Evolutionary conservation across 495 filamentous ascomycete species (phyloP), one percentile per base, ranked within the genome.

Genomic region (Parmelia sp.): DNA sequence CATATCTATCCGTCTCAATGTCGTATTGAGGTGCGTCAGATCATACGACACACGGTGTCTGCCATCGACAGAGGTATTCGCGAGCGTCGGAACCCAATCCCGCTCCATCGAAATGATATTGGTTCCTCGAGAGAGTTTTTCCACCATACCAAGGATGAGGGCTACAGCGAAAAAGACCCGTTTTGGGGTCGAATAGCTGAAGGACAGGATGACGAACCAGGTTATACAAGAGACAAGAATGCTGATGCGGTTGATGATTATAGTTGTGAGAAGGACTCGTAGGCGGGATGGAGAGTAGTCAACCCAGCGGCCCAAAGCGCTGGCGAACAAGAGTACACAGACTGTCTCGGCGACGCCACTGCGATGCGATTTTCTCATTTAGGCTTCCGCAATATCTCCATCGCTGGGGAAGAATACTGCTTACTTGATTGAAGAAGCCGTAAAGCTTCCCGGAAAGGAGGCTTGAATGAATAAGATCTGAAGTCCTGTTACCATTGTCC

Each of bases 1-100:
- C 23, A 90, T 75, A 68, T 90, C 87, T 58, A 90, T 88, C 3
- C 86, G 79, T 42, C 87, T 77, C 83, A 89, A 88, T 1, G 76
- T 77, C 1, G 86, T 78, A 69, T 88, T 89, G 10, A 88, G 61
- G 17, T 76, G 71, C 75, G 66, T 27, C 44, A 80, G 62, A 39
- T 77, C 73, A 53, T 78, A 76, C 12, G 68, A 65, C 49, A 4
- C 71, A 73, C 42, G n/a, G 15, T 14, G 62, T 62, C 27, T 19
- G 14, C 23, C 36, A 59, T 59, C 37, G 23, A 59, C 23, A 29
- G 36, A 42, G 29, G 37, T 27, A 31, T 59, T 59, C 2, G 76
- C 74, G 23, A 76, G 71, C n/a, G 73, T 71, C 15, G 76, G 72
- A 23, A 83, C 74, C 82, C 83, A 86, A 67, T 86, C 83, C 60